These are phyloP conservation scores for Diversispora eburnea DNA, from an alignment of 192 early-diverging fungal genomes.

Conservation along the genomic window DNA sequence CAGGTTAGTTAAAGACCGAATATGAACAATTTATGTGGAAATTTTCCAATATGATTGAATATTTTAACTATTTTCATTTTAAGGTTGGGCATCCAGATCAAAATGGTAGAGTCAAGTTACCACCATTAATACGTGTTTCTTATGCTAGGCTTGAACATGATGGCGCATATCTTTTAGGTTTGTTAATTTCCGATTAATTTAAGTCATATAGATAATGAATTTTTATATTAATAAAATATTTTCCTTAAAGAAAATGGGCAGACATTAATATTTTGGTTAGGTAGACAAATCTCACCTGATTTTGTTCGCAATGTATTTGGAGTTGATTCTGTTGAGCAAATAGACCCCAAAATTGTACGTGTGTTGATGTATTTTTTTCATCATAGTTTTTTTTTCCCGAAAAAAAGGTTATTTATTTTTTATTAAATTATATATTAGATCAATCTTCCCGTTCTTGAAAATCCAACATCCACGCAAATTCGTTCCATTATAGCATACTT, in stretches of 20 bases:
- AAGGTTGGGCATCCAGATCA: constrained; percentile 36
- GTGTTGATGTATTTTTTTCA: background rate
- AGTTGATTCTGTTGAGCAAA: constrained; percentile 60
- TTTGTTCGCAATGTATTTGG: constrained; percentile 81
- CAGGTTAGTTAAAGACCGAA: constrained; percentile 36
- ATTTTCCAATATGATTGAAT: background rate
- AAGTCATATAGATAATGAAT: background rate
- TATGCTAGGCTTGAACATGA: constrained; percentile 67
- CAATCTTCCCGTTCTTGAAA: constrained; percentile 66
- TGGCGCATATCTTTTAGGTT: constrained; percentile 82
- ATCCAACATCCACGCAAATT: constrained; percentile 57
- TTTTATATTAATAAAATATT: too few species aligned
- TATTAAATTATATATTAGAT: constrained; percentile 35
- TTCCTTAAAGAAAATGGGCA: constrained; percentile 67
- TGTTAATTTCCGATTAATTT: background rate
- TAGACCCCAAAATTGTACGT: constrained; percentile 66
- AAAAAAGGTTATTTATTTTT: background rate
- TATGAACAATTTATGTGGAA: background rate
- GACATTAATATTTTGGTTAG: constrained; percentile 82
- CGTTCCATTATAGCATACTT: constrained; percentile 62
- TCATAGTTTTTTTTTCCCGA: background rate
- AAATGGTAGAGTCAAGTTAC: constrained; percentile 61
- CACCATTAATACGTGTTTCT: constrained; percentile 67
- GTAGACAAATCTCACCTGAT: constrained; percentile 58
- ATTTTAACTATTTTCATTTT: background rate